These are phyloP conservation scores for Salvia miltiorrhiza DNA, from an alignment of 257 asterid genomes.

Conservation along the genomic window DNA sequence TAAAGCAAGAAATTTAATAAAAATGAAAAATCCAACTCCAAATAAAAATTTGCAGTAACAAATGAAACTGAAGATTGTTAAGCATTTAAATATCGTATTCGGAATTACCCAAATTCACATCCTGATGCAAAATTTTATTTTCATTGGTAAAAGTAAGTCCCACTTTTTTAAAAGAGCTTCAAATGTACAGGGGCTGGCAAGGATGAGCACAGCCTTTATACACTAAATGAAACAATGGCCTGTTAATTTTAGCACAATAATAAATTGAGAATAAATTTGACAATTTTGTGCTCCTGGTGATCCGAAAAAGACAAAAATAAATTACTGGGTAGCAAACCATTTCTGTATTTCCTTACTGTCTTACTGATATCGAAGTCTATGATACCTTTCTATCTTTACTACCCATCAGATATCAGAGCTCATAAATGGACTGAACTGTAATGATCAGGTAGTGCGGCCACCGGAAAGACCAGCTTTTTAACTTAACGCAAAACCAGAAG, in stretches of 20 bases:
- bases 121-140: neutral
- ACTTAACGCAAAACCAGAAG: conserved; percentile 13
- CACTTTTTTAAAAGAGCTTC: neutral
- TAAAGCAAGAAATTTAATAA: neutral
- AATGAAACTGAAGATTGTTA: neutral
- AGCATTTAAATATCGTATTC: neutral
- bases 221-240: neutral
- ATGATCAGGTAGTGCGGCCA: conserved; percentile 3
- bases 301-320: neutral
- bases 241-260: neutral
- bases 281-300: neutral
- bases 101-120: neutral
- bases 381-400: conserved; percentile 4
- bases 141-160: neutral
- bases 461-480: conserved; percentile 5
- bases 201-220: neutral
- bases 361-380: conserved; percentile 6
- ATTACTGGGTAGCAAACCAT: neutral
- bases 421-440: conserved; percentile 3
- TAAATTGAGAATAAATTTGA: neutral
- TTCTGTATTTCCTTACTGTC: neutral
- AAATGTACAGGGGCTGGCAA: neutral
- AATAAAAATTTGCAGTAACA: neutral
- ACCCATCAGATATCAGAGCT: conserved; percentile 12
- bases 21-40: neutral